Evolutionary conservation across 192 early-diverging fungal species (phyloP).

Genomic region (Mortierella antarctica): DNA sequence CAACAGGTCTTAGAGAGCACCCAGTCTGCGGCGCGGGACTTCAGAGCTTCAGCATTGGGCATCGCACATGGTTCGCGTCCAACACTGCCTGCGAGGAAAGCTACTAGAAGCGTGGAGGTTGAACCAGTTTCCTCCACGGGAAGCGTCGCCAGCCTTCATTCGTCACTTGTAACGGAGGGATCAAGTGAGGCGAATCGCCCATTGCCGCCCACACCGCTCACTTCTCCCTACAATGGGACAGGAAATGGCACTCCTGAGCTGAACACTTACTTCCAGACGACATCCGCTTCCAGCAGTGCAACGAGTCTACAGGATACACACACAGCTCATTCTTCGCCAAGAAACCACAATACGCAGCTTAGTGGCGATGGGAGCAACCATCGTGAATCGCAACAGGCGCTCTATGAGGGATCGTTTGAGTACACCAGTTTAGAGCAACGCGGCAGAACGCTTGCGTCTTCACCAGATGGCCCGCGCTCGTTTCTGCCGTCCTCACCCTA

Average conservation of each 20-base stretch:
- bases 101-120: too few relatives aligned
- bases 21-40: slow-evolving; percentile 14
- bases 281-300: neutral
- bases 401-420: too few relatives aligned
- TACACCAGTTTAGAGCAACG: too few relatives aligned
- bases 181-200: slow-evolving; percentile 14
- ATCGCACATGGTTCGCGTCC: slow-evolving; percentile 1
- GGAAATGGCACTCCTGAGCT: neutral
- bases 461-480: too few relatives aligned
- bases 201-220: slow-evolving; percentile 31
- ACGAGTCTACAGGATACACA: neutral
- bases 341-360: neutral
- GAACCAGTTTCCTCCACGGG: neutral
- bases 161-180: neutral
- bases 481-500: too few relatives aligned
- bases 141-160: neutral
- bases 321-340: neutral
- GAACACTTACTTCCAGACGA: neutral
- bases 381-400: too few relatives aligned
- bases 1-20: slow-evolving; percentile 19
- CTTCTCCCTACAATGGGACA: neutral
- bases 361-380: neutral
- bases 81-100: neutral
- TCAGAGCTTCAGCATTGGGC: slow-evolving; percentile 4
- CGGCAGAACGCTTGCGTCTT: too few relatives aligned